Evolutionary conservation across 1,139 yeast species (phyloP).

Genomic region (Blastobotrys proliferans): DNA sequence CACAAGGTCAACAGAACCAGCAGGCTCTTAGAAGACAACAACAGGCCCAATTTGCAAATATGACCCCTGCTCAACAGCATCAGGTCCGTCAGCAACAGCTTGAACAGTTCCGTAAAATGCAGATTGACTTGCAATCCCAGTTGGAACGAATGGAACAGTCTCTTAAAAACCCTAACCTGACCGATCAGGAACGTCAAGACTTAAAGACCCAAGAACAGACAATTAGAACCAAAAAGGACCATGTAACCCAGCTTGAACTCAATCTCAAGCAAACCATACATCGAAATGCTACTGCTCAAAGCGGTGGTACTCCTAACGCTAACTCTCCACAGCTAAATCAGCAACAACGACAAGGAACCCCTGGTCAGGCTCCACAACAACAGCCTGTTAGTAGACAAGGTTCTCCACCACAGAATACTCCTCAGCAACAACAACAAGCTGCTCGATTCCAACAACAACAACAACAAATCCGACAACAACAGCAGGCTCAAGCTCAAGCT

Average conservation of each 20-base stretch:
- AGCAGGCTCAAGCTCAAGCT: not conserved
- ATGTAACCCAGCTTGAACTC: slow-evolving; percentile 24
- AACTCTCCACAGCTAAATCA: slow-evolving; percentile 2
- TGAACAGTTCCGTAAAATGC: slow-evolving; percentile 21
- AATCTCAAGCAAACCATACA: slow-evolving; percentile 33
- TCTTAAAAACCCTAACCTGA: slow-evolving; percentile 24
- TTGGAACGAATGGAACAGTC: slow-evolving; percentile 23
- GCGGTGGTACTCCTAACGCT: too few species aligned
- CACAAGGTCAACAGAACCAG: slow-evolving; percentile 9
- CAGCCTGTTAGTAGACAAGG: slow-evolving; percentile 1
- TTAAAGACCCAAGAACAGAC: slow-evolving; percentile 25
- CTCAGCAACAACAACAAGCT: not conserved
- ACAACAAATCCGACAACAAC: too few species aligned
- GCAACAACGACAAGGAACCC: slow-evolving; percentile 14
- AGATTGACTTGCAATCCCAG: slow-evolving; percentile 22
- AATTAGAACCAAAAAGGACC: slow-evolving; percentile 26
- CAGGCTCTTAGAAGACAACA: slow-evolving; percentile 17
- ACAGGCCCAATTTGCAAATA: slow-evolving; percentile 16
- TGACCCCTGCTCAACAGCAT: slow-evolving; percentile 28
- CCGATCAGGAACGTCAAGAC: slow-evolving; percentile 17
- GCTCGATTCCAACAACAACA: not conserved
- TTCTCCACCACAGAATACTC: slow-evolving; percentile 4
- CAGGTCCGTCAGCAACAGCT: slow-evolving; percentile 25
- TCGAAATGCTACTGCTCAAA: too few species aligned
- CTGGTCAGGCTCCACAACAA: slow-evolving; percentile 17